Evolutionary conservation across 2,329 filamentous ascomycete species (phyloP).

Genomic region (Epicoccum sorghinum): DNA sequence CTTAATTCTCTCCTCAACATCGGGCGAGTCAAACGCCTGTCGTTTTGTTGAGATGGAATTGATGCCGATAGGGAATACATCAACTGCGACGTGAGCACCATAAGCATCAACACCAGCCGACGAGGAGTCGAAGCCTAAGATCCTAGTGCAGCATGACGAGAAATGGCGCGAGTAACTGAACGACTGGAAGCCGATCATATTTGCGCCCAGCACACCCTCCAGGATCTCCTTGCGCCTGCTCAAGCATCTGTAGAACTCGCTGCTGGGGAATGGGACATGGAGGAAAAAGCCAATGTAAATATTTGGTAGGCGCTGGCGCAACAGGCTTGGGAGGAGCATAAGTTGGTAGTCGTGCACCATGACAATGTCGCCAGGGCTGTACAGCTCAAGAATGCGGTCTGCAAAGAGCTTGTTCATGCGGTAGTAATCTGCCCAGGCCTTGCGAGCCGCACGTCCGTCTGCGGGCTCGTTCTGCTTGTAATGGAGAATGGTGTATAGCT

Average conservation of each 20-base stretch:
- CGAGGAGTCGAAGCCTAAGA: conserved; percentile 88
- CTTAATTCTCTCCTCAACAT: conserved; percentile 73
- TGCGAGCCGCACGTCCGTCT: conserved; percentile 79
- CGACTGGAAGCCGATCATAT: conserved; percentile 94
- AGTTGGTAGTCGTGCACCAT: conserved; percentile 95
- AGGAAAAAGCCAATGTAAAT: conserved; percentile 96
- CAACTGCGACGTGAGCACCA: conserved; percentile 85
- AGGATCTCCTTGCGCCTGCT: conserved; percentile 88
- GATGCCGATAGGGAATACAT: conserved; percentile 94
- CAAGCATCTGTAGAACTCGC: conserved; percentile 90
- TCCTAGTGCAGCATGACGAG: conserved; percentile 88
- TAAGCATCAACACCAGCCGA: conserved; percentile 86
- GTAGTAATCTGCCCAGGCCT: conserved; percentile 91
- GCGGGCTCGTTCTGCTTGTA: conserved; percentile 94
- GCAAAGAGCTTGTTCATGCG: conserved; percentile 93
- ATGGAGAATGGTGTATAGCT: conserved; percentile 91
- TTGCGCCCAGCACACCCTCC: conserved; percentile 86
- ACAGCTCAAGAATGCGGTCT: conserved; percentile 83
- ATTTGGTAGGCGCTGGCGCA: conserved; percentile 83
- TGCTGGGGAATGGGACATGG: conserved; percentile 93
- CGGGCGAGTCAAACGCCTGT: conserved; percentile 72
- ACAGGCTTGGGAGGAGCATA: conserved; percentile 83
- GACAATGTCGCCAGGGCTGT: conserved; percentile 91
- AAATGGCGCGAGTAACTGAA: conserved; percentile 96
- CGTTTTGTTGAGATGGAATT: conserved; percentile 81